A percentile compares a stretch with the other conserved stretches of the same genome.
phyloP scores from a whole-genome alignment of 495 filamentous ascomycete species.

The Aspergillus carlsbadensis region DNA sequence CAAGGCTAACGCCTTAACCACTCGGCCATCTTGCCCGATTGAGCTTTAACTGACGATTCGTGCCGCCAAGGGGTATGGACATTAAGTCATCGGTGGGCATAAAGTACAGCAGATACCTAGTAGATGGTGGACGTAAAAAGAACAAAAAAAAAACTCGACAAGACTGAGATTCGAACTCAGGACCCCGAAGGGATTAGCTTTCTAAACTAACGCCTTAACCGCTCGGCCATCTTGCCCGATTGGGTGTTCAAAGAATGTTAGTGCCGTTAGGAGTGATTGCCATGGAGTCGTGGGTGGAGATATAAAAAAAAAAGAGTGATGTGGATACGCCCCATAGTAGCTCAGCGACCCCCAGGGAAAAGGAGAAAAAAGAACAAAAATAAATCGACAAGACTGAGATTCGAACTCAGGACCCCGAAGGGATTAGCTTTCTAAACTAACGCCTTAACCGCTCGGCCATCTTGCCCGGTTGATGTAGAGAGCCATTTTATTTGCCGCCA shows the following conservation, averaged over 20 bases:
- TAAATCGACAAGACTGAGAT: constrained; percentile 12
- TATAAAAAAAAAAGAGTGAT: no score
- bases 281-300: no score
- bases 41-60: no score
- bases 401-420: constrained; percentile 15
- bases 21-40: no score
- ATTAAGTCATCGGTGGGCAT: no score
- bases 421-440: constrained; percentile 13
- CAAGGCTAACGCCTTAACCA: no score
- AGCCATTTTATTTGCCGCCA: not conserved
- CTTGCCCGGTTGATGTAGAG: not conserved
- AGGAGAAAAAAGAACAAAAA: not conserved
- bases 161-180: constrained; percentile 14
- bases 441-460: constrained; percentile 14
- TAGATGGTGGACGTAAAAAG: not conserved
- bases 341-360: no score
- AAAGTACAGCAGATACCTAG: not conserved
- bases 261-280: no score
- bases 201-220: constrained; percentile 13
- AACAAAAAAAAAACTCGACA: constrained; percentile 8
- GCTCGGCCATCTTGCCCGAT: constrained; percentile 10
- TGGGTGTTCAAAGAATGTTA: not conserved
- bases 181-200: constrained; percentile 14
- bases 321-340: no score
- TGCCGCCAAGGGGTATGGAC: no score